A percentile compares a stretch with the other conserved stretches of the same genome.
These are phyloP conservation scores for Neurospora sp. DNA, from an alignment of 495 filamentous ascomycete species.

Conservation along the genomic window DNA sequence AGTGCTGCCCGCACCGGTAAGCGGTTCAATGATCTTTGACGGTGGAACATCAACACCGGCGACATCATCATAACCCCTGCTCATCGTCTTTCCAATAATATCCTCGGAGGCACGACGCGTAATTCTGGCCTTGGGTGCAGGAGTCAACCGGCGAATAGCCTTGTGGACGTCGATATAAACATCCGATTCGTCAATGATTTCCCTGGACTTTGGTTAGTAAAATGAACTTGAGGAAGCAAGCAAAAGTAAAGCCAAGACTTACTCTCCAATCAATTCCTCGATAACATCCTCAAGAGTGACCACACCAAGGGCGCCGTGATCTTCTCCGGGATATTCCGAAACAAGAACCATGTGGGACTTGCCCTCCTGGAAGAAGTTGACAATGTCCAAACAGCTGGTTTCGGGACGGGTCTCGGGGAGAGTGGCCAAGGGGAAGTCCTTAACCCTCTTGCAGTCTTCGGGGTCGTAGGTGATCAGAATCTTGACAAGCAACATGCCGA, in stretches of 20 bases:
- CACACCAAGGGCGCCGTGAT: constrained; percentile 82
- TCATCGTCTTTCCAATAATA: constrained; percentile 5
- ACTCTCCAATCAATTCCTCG: constrained; percentile 96
- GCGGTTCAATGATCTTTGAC: constrained; percentile 6
- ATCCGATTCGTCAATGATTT: constrained; percentile 78
- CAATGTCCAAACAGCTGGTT: constrained; percentile 92
- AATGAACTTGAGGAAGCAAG: constrained; percentile 4
- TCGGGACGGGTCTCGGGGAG: constrained; percentile 89
- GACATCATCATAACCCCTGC: constrained; percentile 3
- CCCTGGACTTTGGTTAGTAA: constrained; percentile 31
- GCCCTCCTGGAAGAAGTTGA: constrained; percentile 99
- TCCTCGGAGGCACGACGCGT: constrained; percentile 17
- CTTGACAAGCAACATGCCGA: constrained; percentile 96
- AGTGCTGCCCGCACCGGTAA: constrained; percentile 7
- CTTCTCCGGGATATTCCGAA: constrained; percentile 77
- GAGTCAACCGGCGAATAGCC: constrained; percentile 63
- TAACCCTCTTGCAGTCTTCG: constrained; percentile 74
- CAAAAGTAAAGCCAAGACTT: constrained; percentile 28
- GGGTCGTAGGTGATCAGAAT: constrained; percentile 98
- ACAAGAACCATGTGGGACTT: constrained; percentile 99
- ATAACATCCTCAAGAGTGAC: constrained; percentile 97
- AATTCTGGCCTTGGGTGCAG: constrained; percentile 27
- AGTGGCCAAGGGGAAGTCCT: constrained; percentile 85
- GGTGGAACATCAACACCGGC: constrained; percentile 1
- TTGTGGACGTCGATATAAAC: constrained; percentile 96